Conservation (phyloP, 2,329 filamentous ascomycete species). For the Dactylellina drechsleri region DNA sequence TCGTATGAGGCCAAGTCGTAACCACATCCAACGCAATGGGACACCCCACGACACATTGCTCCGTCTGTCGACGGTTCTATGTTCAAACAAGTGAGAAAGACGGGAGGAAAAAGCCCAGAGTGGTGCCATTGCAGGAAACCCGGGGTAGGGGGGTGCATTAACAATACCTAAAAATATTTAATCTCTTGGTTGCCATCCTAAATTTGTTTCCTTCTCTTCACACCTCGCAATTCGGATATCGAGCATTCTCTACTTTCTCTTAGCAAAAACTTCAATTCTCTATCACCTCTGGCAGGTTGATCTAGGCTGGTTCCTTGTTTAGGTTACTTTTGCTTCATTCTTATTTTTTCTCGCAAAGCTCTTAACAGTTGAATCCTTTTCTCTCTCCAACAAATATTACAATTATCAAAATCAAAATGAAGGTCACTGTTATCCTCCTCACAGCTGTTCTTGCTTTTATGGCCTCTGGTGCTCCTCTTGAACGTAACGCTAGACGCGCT, state of each 20-base stretch:
- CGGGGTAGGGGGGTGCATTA: not conserved
- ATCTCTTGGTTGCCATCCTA: conserved; percentile 2
- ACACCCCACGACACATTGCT: conserved; percentile 29
- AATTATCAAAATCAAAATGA: conserved; percentile 19
- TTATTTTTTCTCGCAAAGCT: not conserved
- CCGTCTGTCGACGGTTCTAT: conserved; percentile 34
- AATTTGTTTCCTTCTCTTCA: conserved; percentile 26
- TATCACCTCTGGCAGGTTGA: conserved; percentile 54
- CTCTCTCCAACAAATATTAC: not conserved
- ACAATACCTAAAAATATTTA: conserved; percentile 32
- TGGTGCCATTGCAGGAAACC: not conserved
- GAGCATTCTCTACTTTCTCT: conserved; percentile 15
- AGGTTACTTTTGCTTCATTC: conserved; percentile 17
- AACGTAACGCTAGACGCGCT: conserved; percentile 20
- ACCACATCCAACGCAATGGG: conserved; percentile 38
- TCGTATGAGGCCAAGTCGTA: conserved; percentile 34
- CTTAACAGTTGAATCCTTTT: conserved; percentile 18
- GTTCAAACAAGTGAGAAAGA: conserved; percentile 6
- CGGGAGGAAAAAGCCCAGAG: not conserved
- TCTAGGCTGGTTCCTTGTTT: conserved; percentile 37
- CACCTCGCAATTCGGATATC: conserved; percentile 26
- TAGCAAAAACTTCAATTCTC: conserved; percentile 19
- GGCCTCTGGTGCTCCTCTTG: conserved; percentile 38
- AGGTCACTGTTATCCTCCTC: conserved; percentile 35
- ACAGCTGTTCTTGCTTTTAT: conserved; percentile 46